These are phyloP conservation scores for Singerocomus inundabilis DNA, from an alignment of 1,284 basidiomycete genomes.

Conservation along the genomic window DNA sequence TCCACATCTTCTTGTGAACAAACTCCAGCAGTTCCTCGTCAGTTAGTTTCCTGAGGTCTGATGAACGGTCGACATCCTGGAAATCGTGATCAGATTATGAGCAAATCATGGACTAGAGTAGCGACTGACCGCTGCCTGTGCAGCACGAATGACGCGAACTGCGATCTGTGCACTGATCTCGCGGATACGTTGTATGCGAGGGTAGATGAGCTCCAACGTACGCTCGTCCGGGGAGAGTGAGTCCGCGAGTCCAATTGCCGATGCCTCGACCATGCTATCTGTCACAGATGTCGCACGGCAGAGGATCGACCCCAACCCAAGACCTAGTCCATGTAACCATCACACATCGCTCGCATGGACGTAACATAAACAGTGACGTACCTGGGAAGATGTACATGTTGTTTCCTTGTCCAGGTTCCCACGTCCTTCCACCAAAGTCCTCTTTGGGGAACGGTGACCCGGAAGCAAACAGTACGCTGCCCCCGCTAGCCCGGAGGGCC, in stretches of 20 bases:
- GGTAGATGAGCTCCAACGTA: constrained; percentile 66
- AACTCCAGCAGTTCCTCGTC: constrained; percentile 56
- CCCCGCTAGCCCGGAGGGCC: constrained; percentile 74
- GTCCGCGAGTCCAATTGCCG: constrained; percentile 75
- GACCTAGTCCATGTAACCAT: constrained; percentile 39
- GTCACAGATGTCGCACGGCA: constrained; percentile 65
- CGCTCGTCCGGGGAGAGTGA: constrained; percentile 75
- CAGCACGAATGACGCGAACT: constrained; percentile 68
- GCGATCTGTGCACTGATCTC: constrained; percentile 82
- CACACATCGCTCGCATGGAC: neutral
- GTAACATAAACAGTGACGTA: constrained; percentile 34
- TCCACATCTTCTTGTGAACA: constrained; percentile 70
- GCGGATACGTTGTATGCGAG: constrained; percentile 75
- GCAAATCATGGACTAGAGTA: neutral
- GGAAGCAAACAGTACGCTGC: constrained; percentile 82
- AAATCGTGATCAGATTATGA: neutral
- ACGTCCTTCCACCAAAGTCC: constrained; percentile 53
- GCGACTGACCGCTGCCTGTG: constrained; percentile 66
- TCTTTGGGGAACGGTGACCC: constrained; percentile 86
- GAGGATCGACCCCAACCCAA: constrained; percentile 80
- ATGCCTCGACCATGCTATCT: constrained; percentile 79
- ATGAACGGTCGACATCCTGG: constrained; percentile 59
- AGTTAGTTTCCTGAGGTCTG: constrained; percentile 52
- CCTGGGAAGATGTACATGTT: constrained; percentile 85
- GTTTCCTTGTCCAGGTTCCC: constrained; percentile 89